Percentiles rank a stretch among this genome's conserved stretches.
phyloP scores from a whole-genome alignment of 2,329 filamentous ascomycete species.

The Acephala macrosclerotiorum region DNA sequence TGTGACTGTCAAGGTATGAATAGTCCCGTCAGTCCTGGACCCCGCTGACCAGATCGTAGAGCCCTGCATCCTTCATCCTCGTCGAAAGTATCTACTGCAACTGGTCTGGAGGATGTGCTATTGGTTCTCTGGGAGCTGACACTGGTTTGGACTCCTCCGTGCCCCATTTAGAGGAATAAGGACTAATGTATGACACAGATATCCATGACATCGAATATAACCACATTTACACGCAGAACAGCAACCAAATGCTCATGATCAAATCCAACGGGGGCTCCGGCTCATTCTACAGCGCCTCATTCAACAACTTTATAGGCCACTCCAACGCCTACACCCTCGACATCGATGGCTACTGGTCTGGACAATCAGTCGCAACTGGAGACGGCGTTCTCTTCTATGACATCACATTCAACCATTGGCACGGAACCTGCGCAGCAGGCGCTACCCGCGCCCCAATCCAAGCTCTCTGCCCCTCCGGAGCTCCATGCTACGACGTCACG shows the following conservation, averaged over 20 bases:
- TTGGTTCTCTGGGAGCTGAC: conserved; percentile 57
- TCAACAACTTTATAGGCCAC: conserved; percentile 67
- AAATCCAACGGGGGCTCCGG: conserved; percentile 66
- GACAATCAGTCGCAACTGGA: conserved; percentile 51
- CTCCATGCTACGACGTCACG: conserved; percentile 59
- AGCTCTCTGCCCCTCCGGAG: conserved; percentile 56
- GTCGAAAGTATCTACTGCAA: conserved; percentile 69
- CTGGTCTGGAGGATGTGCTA: conserved; percentile 63
- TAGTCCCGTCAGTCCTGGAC: background rate
- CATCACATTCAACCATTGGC: conserved; percentile 62
- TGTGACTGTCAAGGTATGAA: conserved; percentile 57
- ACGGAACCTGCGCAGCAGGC: conserved; percentile 55
- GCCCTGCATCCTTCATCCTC: conserved; percentile 63
- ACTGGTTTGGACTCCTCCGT: background rate
- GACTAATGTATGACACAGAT: conserved; percentile 47
- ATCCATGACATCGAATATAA: conserved; percentile 61
- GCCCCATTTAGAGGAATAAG: background rate
- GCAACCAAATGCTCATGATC: conserved; percentile 70
- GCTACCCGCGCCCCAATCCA: conserved; percentile 59
- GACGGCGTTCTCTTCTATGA: conserved; percentile 59
- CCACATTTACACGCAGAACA: conserved; percentile 61
- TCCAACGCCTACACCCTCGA: conserved; percentile 64
- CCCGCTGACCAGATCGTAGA: background rate
- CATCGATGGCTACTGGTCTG: conserved; percentile 61
- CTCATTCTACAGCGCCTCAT: conserved; percentile 55